Conservation (phyloP, 2,329 filamentous ascomycete species). For the Colletotrichum coccodes region DNA sequence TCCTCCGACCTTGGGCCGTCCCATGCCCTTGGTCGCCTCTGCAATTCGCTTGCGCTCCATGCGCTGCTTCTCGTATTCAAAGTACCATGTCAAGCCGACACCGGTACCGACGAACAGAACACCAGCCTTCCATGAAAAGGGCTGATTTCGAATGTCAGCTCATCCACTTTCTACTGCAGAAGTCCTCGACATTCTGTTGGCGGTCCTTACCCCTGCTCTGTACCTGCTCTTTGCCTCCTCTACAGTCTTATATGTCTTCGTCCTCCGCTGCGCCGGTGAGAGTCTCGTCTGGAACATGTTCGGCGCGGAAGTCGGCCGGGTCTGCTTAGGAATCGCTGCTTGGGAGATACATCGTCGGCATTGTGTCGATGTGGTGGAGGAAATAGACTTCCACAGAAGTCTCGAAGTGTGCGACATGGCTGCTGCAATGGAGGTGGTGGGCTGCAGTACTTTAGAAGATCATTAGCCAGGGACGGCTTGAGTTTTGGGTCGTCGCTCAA, state of each 20-base stretch:
- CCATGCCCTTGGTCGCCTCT: constrained; percentile 92
- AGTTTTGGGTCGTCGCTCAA: not conserved
- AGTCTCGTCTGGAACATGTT: constrained; percentile 44
- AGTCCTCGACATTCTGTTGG: not conserved
- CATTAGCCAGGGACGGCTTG: not conserved
- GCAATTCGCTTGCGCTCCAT: constrained; percentile 90
- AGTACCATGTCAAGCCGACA: constrained; percentile 84
- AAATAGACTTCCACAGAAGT: constrained; percentile 45
- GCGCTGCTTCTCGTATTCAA: constrained; percentile 91
- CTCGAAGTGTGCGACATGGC: constrained; percentile 53
- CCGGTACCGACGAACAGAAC: constrained; percentile 85
- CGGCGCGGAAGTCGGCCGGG: constrained; percentile 46
- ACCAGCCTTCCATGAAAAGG: constrained; percentile 94
- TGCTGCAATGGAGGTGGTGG: not conserved
- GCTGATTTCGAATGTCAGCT: constrained; percentile 58
- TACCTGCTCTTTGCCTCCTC: constrained; percentile 69
- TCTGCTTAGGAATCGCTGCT: constrained; percentile 45
- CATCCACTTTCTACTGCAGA: not conserved
- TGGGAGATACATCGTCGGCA: constrained; percentile 55
- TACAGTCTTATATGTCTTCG: constrained; percentile 62
- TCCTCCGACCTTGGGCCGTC: constrained; percentile 92
- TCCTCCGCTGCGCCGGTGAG: constrained; percentile 49
- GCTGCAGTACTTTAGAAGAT: not conserved
- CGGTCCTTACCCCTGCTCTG: constrained; percentile 60
- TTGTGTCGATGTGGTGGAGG: constrained; percentile 45